These are phyloP conservation scores for Clavispora carvajalis DNA, from an alignment of 805 yeast species.

Conservation along the genomic window DNA sequence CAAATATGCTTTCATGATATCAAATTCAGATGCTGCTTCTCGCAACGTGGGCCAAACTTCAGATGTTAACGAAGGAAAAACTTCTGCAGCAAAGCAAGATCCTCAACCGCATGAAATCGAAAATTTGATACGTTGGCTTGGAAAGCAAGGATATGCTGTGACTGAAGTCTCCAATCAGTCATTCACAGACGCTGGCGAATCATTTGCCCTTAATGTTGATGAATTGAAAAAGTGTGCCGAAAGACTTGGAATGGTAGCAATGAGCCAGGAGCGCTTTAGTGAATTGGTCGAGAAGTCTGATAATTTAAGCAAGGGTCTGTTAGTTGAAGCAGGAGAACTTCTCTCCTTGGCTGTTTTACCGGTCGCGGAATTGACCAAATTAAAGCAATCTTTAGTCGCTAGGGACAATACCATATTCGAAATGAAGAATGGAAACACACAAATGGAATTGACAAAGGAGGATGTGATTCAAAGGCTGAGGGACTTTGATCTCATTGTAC, in stretches of 20 bases:
- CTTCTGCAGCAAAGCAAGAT: neutral
- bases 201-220: constrained; percentile 3
- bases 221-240: constrained; percentile 9
- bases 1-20: constrained; percentile 3
- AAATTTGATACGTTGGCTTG: constrained; percentile 4
- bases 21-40: constrained; percentile 2
- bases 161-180: neutral
- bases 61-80: neutral
- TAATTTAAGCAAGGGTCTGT: too few relatives aligned
- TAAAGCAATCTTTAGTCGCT: constrained; percentile 11
- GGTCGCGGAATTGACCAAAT: constrained; percentile 8
- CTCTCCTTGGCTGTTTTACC: constrained; percentile 11
- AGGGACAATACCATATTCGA: constrained; percentile 25
- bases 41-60: constrained; percentile 2
- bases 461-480: constrained; percentile 12
- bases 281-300: constrained; percentile 3
- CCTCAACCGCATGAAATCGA: neutral
- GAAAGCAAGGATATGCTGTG: constrained; percentile 3
- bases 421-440: constrained; percentile 9
- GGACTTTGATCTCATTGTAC: constrained; percentile 11
- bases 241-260: constrained; percentile 8
- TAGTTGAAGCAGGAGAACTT: constrained; percentile 6
- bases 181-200: constrained; percentile 6
- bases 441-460: constrained; percentile 17
- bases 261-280: constrained; percentile 1